A percentile compares a stretch with the other conserved stretches of the same genome.
Evolutionary conservation across 2,329 filamentous ascomycete species (phyloP).

Genomic region (Verticillium albo-atrum): DNA sequence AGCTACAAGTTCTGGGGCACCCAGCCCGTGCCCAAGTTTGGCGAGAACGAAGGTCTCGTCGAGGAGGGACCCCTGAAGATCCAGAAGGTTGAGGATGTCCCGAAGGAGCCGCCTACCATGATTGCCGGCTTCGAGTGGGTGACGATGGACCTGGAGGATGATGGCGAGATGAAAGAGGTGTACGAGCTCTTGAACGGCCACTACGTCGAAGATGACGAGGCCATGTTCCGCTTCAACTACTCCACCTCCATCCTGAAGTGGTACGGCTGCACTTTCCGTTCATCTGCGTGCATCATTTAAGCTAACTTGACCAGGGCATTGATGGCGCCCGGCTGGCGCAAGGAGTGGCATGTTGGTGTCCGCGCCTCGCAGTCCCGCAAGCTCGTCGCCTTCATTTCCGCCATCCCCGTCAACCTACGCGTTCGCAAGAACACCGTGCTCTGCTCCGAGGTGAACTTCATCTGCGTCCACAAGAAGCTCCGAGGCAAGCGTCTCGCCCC

Average conservation of each 20-base stretch:
- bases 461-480: slow-evolving; percentile 97
- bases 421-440: slow-evolving; percentile 72
- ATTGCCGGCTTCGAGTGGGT: slow-evolving; percentile 91
- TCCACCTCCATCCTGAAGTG: slow-evolving; percentile 84
- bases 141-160: slow-evolving; percentile 77
- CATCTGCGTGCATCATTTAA: background rate
- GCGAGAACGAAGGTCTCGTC: slow-evolving; percentile 47
- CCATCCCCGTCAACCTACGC: slow-evolving; percentile 78
- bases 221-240: slow-evolving; percentile 98
- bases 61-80: slow-evolving; percentile 81
- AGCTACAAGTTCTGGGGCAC: slow-evolving; percentile 99
- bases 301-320: slow-evolving; percentile 61
- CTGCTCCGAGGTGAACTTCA: slow-evolving; percentile 94
- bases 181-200: slow-evolving; percentile 89
- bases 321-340: slow-evolving; percentile 90
- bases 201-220: slow-evolving; percentile 95
- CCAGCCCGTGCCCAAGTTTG: slow-evolving; percentile 88
- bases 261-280: slow-evolving; percentile 38
- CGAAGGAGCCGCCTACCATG: slow-evolving; percentile 71
- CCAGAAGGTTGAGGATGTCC: slow-evolving; percentile 72
- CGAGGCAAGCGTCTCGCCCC: slow-evolving; percentile 88
- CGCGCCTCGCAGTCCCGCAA: slow-evolving; percentile 78
- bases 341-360: slow-evolving; percentile 93
- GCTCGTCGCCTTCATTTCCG: slow-evolving; percentile 93
- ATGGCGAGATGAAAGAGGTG: slow-evolving; percentile 78